A percentile compares a stretch with the other conserved stretches of the same genome.
Evolutionary conservation across 139 green algal species (phyloP).

Genomic region (Gonium pectorale): DNA sequence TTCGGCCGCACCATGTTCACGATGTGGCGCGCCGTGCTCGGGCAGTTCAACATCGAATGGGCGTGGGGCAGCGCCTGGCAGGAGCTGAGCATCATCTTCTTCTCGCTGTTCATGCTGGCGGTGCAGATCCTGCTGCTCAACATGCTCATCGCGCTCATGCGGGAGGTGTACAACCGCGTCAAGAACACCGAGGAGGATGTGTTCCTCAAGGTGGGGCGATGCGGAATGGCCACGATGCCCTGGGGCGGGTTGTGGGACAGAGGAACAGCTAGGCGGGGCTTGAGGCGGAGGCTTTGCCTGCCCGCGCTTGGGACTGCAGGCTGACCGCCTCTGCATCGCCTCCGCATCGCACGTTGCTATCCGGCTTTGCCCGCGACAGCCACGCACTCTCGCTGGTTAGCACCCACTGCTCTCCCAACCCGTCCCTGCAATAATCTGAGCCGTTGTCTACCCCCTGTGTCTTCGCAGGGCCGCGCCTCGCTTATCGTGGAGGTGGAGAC

Average conservation of each 20-base stretch:
- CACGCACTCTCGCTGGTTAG: no score
- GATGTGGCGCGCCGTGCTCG: slow-evolving; percentile 49
- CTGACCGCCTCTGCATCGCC: no score
- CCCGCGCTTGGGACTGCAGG: no score
- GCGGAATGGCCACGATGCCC: no score
- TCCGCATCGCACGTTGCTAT: no score
- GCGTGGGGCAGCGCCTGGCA: slow-evolving; percentile 42
- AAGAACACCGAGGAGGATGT: slow-evolving; percentile 53
- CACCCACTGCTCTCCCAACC: no score
- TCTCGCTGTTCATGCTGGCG: slow-evolving; percentile 39
- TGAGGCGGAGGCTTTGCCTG: no score
- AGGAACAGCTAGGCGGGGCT: no score
- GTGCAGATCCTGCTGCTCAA: slow-evolving; percentile 65
- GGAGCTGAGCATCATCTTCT: slow-evolving; percentile 49
- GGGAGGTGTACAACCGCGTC: slow-evolving; percentile 55
- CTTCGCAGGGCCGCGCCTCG: slow-evolving; percentile 50
- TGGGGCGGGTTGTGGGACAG: no score
- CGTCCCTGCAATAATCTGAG: no score
- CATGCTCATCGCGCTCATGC: slow-evolving; percentile 67
- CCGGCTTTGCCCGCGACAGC: no score
- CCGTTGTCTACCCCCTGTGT: no score
- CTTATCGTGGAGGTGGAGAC: slow-evolving; percentile 67
- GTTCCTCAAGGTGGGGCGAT: slow-evolving; percentile 51
- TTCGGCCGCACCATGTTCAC: slow-evolving; percentile 49
- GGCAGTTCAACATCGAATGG: slow-evolving; percentile 42